Conservation (phyloP, 495 filamentous ascomycete genomes). For the Pseudotulostoma volvatum region DNA sequence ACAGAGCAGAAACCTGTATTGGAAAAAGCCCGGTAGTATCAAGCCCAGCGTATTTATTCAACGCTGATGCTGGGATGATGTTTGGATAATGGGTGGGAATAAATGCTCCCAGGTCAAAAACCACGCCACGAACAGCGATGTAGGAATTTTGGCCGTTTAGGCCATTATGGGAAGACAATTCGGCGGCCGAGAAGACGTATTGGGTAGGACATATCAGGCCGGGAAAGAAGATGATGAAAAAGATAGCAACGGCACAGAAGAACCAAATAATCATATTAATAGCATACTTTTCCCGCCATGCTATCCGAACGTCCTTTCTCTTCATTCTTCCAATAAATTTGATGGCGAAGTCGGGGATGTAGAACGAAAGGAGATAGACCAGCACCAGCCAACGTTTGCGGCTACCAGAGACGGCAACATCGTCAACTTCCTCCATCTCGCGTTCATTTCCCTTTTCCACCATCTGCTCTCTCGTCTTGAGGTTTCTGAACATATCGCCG, state of each 20-base stretch:
- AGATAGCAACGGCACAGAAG: conserved; percentile 57
- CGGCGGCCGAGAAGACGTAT: conserved; percentile 64
- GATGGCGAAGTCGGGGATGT: conserved; percentile 72
- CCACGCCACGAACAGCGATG: conserved; percentile 70
- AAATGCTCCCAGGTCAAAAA: conserved; percentile 68
- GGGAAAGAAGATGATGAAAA: conserved; percentile 83
- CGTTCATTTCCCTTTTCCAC: conserved; percentile 88
- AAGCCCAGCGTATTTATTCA: conserved; percentile 67
- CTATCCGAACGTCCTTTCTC: conserved; percentile 80
- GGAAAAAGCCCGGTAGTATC: conserved; percentile 86
- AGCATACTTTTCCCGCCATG: conserved; percentile 93
- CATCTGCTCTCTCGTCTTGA: conserved; percentile 89
- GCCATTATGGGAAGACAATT: conserved; percentile 60
- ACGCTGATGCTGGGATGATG: conserved; percentile 45
- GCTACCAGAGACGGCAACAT: conserved; percentile 55
- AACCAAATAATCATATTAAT: conserved; percentile 99
- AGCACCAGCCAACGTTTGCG: conserved; percentile 84
- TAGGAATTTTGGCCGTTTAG: conserved; percentile 48
- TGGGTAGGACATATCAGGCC: conserved; percentile 81
- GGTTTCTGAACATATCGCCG: conserved; percentile 93
- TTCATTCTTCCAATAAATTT: conserved; percentile 67
- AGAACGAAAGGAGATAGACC: conserved; percentile 77
- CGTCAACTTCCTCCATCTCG: conserved; percentile 79
- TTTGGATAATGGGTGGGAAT: conserved; percentile 64
- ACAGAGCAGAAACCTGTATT: conserved; percentile 84